Percentiles rank a stretch among this genome's conserved stretches.
phyloP scores from a whole-genome alignment of 805 yeast genomes.

The Candida manassasensis region DNA sequence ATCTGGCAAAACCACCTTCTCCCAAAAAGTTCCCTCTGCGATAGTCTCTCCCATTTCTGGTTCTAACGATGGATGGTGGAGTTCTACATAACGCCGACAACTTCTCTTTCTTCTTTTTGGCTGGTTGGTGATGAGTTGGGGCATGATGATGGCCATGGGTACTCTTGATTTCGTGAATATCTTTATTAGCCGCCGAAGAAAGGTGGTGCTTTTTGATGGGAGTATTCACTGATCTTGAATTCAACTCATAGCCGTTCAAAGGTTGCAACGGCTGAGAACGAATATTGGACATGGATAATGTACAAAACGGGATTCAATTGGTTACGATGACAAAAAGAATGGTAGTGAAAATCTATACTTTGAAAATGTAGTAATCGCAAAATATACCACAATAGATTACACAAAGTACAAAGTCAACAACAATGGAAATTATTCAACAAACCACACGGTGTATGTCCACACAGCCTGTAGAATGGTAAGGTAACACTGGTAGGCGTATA shows the following conservation, averaged over 20 bases:
- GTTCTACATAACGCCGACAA: conserved; percentile 89
- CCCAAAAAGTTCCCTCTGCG: conserved; percentile 89
- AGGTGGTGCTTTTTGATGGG: conserved; percentile 14
- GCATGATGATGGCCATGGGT: conserved; percentile 10
- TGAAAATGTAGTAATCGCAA: no score
- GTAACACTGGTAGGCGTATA: no score
- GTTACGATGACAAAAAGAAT: neutral
- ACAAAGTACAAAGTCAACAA: no score
- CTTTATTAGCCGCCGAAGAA: conserved; percentile 3
- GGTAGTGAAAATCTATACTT: neutral
- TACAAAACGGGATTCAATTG: no score
- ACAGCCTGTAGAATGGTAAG: no score
- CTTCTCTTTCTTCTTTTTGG: conserved; percentile 80
- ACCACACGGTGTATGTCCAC: no score
- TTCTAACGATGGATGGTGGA: conserved; percentile 90
- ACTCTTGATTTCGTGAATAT: conserved; percentile 12
- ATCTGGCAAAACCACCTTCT: conserved; percentile 98
- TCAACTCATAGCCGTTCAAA: conserved; percentile 48
- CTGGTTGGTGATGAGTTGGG: conserved; percentile 20
- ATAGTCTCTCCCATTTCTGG: conserved; percentile 82
- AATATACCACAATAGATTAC: no score
- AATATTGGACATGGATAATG: conserved; percentile 19
- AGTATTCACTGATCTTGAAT: conserved; percentile 35
- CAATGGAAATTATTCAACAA: no score
- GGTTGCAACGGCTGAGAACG: conserved; percentile 52